Evolutionary conservation across 176 grass and related monocot species (phyloP).

Genomic region (Paspalum notatum): DNA sequence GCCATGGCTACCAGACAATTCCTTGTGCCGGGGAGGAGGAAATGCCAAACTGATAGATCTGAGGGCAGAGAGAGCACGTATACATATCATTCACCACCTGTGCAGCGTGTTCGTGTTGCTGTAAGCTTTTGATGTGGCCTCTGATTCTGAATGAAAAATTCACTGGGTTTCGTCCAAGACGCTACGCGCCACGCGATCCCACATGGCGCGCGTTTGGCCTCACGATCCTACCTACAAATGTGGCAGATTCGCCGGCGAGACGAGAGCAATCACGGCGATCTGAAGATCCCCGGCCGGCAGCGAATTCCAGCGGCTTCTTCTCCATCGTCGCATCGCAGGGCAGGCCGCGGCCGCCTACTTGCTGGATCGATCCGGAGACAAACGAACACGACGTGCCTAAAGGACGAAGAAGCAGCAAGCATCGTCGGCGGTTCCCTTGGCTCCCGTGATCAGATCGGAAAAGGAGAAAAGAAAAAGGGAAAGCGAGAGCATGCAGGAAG

Average conservation of each 20-base stretch:
- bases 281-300: too few species aligned
- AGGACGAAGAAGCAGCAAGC: too few species aligned
- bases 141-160: not conserved
- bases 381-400: too few species aligned
- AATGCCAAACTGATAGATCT: conserved; percentile 44
- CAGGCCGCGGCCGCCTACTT: too few species aligned
- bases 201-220: conserved; percentile 32
- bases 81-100: not conserved
- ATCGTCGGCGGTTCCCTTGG: too few species aligned
- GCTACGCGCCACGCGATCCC: not conserved
- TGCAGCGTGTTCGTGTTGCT: too few species aligned
- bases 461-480: not conserved
- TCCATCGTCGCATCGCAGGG: too few species aligned
- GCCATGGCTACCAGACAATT: conserved; percentile 39
- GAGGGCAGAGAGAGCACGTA: not conserved
- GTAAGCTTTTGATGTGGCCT: not conserved
- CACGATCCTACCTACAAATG: not conserved
- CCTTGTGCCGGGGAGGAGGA: conserved; percentile 39
- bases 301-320: too few species aligned
- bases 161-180: not conserved
- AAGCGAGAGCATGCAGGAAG: not conserved
- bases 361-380: too few species aligned
- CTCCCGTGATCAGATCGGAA: too few species aligned
- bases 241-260: not conserved
- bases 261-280: too few species aligned